Base-by-base conservation (phyloP, 331 rosid genomes). In the Quercus lobata region DNA sequence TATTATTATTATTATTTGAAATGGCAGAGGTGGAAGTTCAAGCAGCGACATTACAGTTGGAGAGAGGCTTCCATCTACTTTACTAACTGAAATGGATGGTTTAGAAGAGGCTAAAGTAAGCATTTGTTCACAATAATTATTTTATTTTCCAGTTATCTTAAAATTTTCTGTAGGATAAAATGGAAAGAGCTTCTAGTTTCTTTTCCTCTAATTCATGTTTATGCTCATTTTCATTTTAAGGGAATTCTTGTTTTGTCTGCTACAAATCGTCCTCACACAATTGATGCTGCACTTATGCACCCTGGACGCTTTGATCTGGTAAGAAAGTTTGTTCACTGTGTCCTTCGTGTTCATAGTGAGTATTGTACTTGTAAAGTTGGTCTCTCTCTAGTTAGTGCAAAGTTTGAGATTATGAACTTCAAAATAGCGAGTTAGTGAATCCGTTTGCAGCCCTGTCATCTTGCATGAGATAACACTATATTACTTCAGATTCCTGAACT, bases 31-130 rank as follows among this genome's bases (percentile, higher is more conserved):
- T 83, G 93, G 92, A 86, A 83, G 84, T 78, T 95, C 98, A 75
- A 89, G 96, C 87, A 81, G 81, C 76, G 86, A 85, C 68, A 35
- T 78, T 10, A 75, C 88, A 2, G 97, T 91, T 19, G 94, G 94
- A 37, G 99, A 95, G 84, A 90, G 99, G 87, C 97, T 92, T 87
- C 87, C 90, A 54, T 88, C 99, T 66, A 95, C 99, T 60, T 81
- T 93, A 83, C 89, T 95, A 32, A 95, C 97, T 14, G 99, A 95
- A 82, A 95, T 95, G 92, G 97, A 95, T 88, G 99, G 99, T 77
- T 83, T 95, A 75, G 97, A 91, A 86, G 97, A 91, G 87, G 92
- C 97, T 69, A 91, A 89, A 89, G 99, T 90, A 75, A 79, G 78
- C 80, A 17, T 65, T 34, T 27, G 29, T 41, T 66, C 37, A 18